Evolutionary conservation across 306 rosid genomes (phyloP), one percentile per base, ranked within the genome.

Genomic region (Mucuna pruriens): DNA sequence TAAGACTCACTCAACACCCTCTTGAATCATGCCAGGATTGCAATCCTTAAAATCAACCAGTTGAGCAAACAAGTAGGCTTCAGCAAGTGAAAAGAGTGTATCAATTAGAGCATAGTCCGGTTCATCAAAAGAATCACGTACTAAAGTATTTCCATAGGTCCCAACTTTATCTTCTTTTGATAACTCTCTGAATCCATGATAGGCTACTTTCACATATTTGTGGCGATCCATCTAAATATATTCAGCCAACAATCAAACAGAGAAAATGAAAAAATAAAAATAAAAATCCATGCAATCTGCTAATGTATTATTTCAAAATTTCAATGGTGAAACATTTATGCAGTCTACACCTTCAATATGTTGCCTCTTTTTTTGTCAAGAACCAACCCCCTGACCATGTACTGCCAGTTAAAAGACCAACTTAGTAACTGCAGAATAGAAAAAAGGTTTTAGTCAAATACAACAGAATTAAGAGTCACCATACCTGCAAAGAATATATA

Each of bases 311-410:
- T 36, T 51, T 82, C 31, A 29, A 17, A 0, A 7, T 38, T 57
- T 66, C 34, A 81, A 51, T 74, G 71, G 62, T 40, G 52, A 76
- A 61, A 55, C n/a, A 86, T 31, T 25, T 52, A 16, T 62, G 17
- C 31, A 45, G 82, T 63, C 48, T 80, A 34, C 58, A 95, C 99
- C 99, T 95, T 95, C 90, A 95, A 88, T 80, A 95, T 95, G 85
- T 95, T 95, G 84, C 99, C 99, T 85, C 98, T 87, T 85, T 86
- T 95, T 84, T 95, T 95, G 88, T 95, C 99, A 6, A 95, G 96
- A 65, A 95, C 99, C 93, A 95, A 90, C 70, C 99, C 99, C 84
- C 99, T 86, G 85, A 95, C 99, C 99, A 95, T 95, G 92, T 95
- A 93, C 81, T 89, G 88, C 98, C 91, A 88, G 83, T 95, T 90